Evolutionary conservation across 1,284 basidiomycete genomes (phyloP).

Genomic region (Ustilago xerochloae): DNA sequence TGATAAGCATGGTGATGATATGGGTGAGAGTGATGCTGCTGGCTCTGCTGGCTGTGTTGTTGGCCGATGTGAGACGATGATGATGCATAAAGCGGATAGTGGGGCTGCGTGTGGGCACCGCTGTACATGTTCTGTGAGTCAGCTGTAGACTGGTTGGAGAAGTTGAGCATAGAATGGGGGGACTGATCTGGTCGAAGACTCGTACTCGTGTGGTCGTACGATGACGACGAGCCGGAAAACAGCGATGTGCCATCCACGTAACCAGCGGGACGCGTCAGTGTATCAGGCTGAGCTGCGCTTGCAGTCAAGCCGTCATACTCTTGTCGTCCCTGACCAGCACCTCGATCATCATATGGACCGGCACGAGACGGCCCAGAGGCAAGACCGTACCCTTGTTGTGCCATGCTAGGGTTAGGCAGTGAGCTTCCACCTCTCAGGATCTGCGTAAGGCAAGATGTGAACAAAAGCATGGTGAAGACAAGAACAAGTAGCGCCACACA

Average conservation of each 20-base stretch:
- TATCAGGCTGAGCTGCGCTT: constrained; percentile 2
- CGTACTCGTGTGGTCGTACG: constrained; percentile 14
- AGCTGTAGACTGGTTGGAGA: constrained; percentile 1
- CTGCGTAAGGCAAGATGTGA: background rate
- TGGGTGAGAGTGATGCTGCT: background rate
- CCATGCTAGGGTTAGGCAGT: constrained; percentile 13
- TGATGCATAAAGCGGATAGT: constrained; percentile 8
- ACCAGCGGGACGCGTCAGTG: constrained; percentile 4
- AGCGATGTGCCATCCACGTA: constrained; percentile 22
- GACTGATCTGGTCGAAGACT: constrained; percentile 1
- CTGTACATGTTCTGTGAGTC: constrained; percentile 1
- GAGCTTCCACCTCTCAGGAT: background rate
- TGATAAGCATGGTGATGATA: constrained; percentile 5
- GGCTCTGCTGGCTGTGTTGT: constrained; percentile 6
- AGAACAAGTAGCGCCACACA: background rate
- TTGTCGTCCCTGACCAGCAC: constrained; percentile 3
- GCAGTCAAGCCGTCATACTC: constrained; percentile 4
- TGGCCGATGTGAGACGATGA: constrained; percentile 10
- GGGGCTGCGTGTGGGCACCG: constrained; percentile 5
- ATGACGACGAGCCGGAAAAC: constrained; percentile 10
- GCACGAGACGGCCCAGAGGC: constrained; percentile 20
- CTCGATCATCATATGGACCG: constrained; percentile 22
- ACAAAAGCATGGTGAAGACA: background rate
- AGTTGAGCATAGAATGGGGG: constrained; percentile 11
- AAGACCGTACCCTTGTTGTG: constrained; percentile 16